Percentiles rank a stretch among this genome's conserved stretches.
These are phyloP conservation scores for Tetracentron sinense DNA, from an alignment of 164 flowering plant genomes.

Conservation along the genomic window DNA sequence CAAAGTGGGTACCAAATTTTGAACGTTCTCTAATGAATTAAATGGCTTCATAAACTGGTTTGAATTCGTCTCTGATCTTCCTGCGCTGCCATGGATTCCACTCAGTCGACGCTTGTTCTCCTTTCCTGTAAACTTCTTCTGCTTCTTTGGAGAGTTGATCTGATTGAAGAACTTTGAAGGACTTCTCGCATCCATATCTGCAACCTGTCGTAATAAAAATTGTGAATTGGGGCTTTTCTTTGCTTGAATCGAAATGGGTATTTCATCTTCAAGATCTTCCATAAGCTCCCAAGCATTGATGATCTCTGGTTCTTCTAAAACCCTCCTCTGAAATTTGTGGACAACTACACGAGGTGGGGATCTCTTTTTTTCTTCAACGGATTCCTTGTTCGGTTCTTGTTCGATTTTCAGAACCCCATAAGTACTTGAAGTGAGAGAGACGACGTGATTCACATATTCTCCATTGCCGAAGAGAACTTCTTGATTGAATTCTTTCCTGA, in stretches of 20 bases:
- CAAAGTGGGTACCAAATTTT: no score
- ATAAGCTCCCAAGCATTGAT: conserved; percentile 87
- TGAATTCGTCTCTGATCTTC: no score
- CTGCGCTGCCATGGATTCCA: no score
- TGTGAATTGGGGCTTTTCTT: background rate
- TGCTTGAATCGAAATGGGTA: background rate
- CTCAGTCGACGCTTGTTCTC: no score
- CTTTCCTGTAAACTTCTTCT: no score
- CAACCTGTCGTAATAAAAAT: background rate
- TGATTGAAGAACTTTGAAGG: no score
- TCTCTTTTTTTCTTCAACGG: conserved; percentile 16
- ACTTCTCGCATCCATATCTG: background rate
- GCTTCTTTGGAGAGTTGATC: no score
- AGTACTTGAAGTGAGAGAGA: conserved; percentile 86
- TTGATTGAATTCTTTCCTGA: conserved; percentile 35
- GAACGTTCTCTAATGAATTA: no score
- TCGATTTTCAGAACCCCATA: conserved; percentile 75
- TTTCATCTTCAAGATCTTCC: conserved; percentile 31
- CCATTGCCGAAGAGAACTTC: conserved; percentile 37
- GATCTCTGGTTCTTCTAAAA: conserved; percentile 49
- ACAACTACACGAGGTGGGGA: conserved; percentile 29
- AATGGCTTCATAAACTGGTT: no score
- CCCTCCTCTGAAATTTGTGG: conserved; percentile 6
- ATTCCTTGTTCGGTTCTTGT: conserved; percentile 19
- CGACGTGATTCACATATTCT: conserved; percentile 50